Evolutionary conservation across 768 basidiomycete genomes (phyloP).

Genomic region (Lactarius tabidus): DNA sequence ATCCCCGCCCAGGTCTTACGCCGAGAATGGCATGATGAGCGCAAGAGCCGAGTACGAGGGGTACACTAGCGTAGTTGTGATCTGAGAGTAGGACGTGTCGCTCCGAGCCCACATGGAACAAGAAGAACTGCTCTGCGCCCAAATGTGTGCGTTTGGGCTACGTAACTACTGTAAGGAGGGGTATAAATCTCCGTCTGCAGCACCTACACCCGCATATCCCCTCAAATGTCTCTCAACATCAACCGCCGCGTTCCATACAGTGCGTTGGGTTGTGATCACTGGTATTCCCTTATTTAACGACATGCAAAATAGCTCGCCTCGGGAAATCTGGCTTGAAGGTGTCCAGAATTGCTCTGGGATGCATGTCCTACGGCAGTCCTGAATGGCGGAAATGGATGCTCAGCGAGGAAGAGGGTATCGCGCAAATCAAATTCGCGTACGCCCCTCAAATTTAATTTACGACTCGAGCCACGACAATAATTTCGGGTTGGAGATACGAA

Average conservation of each 20-base stretch:
- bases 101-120: too few species aligned
- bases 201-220: neutral
- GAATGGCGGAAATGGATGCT: slow-evolving; percentile 38
- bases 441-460: slow-evolving; percentile 11
- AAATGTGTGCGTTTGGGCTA: too few species aligned
- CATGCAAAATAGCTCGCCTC: slow-evolving; percentile 27
- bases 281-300: neutral
- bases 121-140: too few species aligned
- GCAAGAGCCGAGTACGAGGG: too few species aligned
- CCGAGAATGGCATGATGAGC: too few species aligned
- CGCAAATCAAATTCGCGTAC: slow-evolving; percentile 43
- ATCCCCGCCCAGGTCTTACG: too few species aligned
- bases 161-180: too few species aligned
- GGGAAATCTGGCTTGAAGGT: slow-evolving; percentile 28
- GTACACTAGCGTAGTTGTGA: too few species aligned
- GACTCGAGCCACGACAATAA: neutral
- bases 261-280: neutral
- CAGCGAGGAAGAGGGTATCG: slow-evolving; percentile 34
- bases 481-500: slow-evolving; percentile 33
- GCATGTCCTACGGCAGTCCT: slow-evolving; percentile 33
- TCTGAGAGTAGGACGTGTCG: too few species aligned
- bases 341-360: slow-evolving; percentile 35
- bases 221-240: slow-evolving; percentile 12
- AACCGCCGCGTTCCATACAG: slow-evolving; percentile 14
- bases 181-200: neutral